Evolutionary conservation across 148 eudicot species (phyloP), one percentile per base, ranked within the genome.

Genomic region (Arctostaphylos glauca): DNA sequence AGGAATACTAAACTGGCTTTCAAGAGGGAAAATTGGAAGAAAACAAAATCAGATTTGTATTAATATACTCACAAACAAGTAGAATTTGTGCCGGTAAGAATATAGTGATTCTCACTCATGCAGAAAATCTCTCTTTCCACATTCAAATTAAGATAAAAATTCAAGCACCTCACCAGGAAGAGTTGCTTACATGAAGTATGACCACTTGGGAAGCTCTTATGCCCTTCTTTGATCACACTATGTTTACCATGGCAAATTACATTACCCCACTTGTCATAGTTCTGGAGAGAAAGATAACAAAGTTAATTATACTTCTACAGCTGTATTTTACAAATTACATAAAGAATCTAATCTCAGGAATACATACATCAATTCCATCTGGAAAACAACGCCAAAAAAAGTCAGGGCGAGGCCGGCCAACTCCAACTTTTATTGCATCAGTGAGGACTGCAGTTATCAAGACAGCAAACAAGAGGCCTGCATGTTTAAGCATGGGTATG

Each of bases 351-450:
- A 64, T 21, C 70, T 9, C 18, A 1, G 3, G 2, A 15, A 6
- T 54, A 77, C 90, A 74, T 84, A 95, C 96, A 74, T 80, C 93
- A 64, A 54, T 85, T 44, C 98, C 98, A 84, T 94, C 91, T 73
- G 98, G 98, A 78, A 95, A 95, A 87, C 98, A 95, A 52, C 98
- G 95, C 96, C 96, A 95, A 73, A 91, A 95, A 90, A 95, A 95
- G 86, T 95, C 90, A 6, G 98, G 98, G 41, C 97, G 91, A 52
- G 98, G 98, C 10, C 98, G 93, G 78, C 98, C 98, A 86, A 94
- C 96, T 71, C 86, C 98, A 88, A 90, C 90, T 87, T 95, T 95
- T 18, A 96, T 94, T 10, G 98, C 86, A 90, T 94, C 98, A 25
- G 98, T 96, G 3, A 96, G 80, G 23, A 96, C 97, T 2, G 81